Conservation (phyloP, 1,284 basidiomycete species). For the Malassezia japonica region DNA sequence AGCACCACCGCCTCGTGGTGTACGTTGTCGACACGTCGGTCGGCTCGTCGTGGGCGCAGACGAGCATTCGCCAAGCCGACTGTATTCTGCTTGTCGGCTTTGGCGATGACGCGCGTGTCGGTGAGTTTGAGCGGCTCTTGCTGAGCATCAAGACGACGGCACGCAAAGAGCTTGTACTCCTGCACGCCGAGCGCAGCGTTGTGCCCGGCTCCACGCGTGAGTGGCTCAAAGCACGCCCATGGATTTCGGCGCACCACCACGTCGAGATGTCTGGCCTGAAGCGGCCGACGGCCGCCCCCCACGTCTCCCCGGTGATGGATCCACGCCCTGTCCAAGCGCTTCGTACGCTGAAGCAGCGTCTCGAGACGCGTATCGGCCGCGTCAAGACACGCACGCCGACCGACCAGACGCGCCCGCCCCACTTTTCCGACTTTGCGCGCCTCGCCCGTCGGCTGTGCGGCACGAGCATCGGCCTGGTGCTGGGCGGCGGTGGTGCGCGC, state of each 20-base stretch:
- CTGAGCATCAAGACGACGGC: slow-evolving; percentile 92
- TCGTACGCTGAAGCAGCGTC: slow-evolving; percentile 68
- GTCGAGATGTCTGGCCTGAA: slow-evolving; percentile 65
- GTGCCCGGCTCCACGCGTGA: slow-evolving; percentile 82
- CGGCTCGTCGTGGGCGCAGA: slow-evolving; percentile 44
- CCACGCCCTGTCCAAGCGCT: slow-evolving; percentile 76
- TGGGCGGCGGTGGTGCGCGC: slow-evolving; percentile 90
- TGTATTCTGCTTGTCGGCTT: slow-evolving; percentile 85
- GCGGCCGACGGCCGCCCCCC: slow-evolving; percentile 42
- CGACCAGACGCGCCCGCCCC: slow-evolving; percentile 57
- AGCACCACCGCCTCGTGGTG: slow-evolving; percentile 41
- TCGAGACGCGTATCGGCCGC: slow-evolving; percentile 77
- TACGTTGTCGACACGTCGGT: slow-evolving; percentile 47
- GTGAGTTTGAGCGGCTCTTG: slow-evolving; percentile 79
- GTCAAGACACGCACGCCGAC: slow-evolving; percentile 47
- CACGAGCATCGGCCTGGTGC: slow-evolving; percentile 81
- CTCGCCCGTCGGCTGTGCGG: slow-evolving; percentile 84
- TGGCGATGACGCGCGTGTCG: slow-evolving; percentile 68
- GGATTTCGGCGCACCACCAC: slow-evolving; percentile 86
- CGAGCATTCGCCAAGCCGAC: slow-evolving; percentile 62
- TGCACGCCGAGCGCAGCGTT: slow-evolving; percentile 85
- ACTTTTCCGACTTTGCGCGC: slow-evolving; percentile 84
- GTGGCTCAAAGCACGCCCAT: slow-evolving; percentile 93
- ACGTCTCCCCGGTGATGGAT: slow-evolving; percentile 51
- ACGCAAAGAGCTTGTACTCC: slow-evolving; percentile 83